Base-by-base conservation (phyloP, 2,329 filamentous ascomycete genomes). In the Venturia effusa region DNA sequence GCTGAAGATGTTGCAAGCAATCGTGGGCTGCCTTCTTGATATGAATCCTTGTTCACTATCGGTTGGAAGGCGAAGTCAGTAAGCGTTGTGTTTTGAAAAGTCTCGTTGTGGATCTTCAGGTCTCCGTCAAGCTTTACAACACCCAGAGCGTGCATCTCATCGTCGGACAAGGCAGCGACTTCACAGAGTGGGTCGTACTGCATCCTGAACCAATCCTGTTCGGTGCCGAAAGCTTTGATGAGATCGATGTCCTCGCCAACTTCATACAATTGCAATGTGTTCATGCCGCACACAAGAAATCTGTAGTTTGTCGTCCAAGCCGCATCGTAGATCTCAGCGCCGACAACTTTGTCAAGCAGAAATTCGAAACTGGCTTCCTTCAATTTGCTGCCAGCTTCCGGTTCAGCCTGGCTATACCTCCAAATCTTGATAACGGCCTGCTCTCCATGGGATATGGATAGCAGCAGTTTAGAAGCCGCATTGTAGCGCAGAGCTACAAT, bases 211-310 rank as follows among this genome's bases (percentile, higher is more conserved):
- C 64, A 65, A 30, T 59, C 61, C 68, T 70, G 61, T 71, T 70
- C 66, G 68, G 69, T 32, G 60, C 65, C 39, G 24, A 59, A 37
- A 13, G 40, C 22, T 57, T 59, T 48, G 37, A 59, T 39, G 37
- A 63, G 45, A 40, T 32, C 27, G 22, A 64, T 61, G 19, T 61
- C 57, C 13, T 48, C 43, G 34, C 66, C 68, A 27, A 77, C 70
- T 22, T 75, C 70, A 68, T 76, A 77, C 4, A 74, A 70, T 32
- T 74, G 72, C 62, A 77, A 71, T 3, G 75, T 68, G 27, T 74
- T 69, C 10, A 74, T 73, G 13, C 78, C 78, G 62, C 76, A 78
- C 13, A 79, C 75, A 11, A 77, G 71, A 66, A 81, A 79, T 1
- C 71, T 71, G 3, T 74, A 72, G 17, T 77, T 74, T 55, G 70